Evolutionary conservation across 208 protist species (phyloP), one percentile per base, ranked within the genome.

Genomic region (Leishmania martiniquensis): DNA sequence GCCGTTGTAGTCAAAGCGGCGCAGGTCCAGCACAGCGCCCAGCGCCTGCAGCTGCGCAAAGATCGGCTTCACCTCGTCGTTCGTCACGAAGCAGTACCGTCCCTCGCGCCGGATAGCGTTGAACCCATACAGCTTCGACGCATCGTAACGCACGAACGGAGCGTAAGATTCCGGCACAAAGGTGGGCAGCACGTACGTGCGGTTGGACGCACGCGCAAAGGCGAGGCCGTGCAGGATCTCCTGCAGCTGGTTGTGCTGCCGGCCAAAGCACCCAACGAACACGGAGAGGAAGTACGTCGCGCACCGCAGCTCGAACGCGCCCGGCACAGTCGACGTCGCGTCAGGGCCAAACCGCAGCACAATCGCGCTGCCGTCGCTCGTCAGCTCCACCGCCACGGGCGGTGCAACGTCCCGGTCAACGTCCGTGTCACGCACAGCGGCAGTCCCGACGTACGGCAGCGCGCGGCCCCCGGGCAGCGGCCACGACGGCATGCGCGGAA

Each of bases 201-300:
- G 72, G 59, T 75, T 82, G 3, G 71, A 49, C 54, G 17, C n/a
- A 12, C 39, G 32, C 0, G 78, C 72, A 4, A 82, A 22, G 32
- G 72, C 66, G 2, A 82, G 0, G 12, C 62, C 47, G 57, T 82
- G 55, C 6, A 82, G 63, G 5, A 74, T 5, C 72, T 82, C 45
- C 57, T 73, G 65, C 66, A 82, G 57, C 67, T 77, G 78, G 39
- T 78, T 77, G 78, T 78, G 78, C n/a, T 77, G 72, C 25, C 71
- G 78, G 39, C 78, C 78, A 20, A 47, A 78, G 52, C 72, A 51
- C 17, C 71, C 71, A 7, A 82, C 10, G 3, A 51, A 47, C 62
- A 82, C 72, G 2, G 65, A 75, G 45, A 77, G 20, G 39, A 82
- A 82, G 72, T 32, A 54, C 17, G 59, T 15, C 25, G 72, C 55